These are phyloP conservation scores for Mortierella polycephala DNA, from an alignment of 371 early-diverging fungal species.

Conservation along the genomic window DNA sequence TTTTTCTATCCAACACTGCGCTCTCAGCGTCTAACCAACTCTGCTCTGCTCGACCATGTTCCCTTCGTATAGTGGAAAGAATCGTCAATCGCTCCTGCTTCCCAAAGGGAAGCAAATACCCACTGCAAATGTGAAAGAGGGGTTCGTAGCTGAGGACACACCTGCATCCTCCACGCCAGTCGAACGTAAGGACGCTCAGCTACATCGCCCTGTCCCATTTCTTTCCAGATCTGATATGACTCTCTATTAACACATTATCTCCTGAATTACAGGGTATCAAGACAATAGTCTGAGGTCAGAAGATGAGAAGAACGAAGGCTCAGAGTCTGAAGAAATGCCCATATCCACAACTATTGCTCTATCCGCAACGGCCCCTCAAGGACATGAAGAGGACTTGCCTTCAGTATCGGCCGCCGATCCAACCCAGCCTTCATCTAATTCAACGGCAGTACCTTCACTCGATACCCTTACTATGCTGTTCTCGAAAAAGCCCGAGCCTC, in stretches of 20 bases:
- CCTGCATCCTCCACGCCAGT: slow-evolving; percentile 4
- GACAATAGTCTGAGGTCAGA: slow-evolving; percentile 30
- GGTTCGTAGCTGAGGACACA: slow-evolving; percentile 37
- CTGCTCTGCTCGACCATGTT: neutral
- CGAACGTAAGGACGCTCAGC: slow-evolving; percentile 27
- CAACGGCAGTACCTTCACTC: slow-evolving; percentile 14
- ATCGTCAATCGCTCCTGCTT: slow-evolving; percentile 33
- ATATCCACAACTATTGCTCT: neutral
- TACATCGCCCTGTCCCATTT: neutral
- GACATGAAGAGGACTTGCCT: slow-evolving; percentile 31
- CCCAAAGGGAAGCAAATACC: slow-evolving; percentile 34
- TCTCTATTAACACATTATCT: neutral
- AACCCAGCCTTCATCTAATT: slow-evolving; percentile 11
- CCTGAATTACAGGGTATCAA: neutral
- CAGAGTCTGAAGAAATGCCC: slow-evolving; percentile 25
- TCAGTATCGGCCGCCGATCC: slow-evolving; percentile 1
- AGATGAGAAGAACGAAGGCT: slow-evolving; percentile 27
- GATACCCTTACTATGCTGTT: slow-evolving; percentile 26
- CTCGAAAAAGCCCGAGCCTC: slow-evolving; percentile 38
- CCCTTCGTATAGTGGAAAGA: slow-evolving; percentile 19
- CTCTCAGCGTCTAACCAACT: neutral
- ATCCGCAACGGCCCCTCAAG: slow-evolving; percentile 18
- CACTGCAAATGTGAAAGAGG: slow-evolving; percentile 18
- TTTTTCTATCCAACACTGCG: too few relatives aligned
- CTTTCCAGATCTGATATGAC: neutral